These are phyloP conservation scores for Globomyces sp. DNA, from an alignment of 371 early-diverging fungal species.

Conservation along the genomic window DNA sequence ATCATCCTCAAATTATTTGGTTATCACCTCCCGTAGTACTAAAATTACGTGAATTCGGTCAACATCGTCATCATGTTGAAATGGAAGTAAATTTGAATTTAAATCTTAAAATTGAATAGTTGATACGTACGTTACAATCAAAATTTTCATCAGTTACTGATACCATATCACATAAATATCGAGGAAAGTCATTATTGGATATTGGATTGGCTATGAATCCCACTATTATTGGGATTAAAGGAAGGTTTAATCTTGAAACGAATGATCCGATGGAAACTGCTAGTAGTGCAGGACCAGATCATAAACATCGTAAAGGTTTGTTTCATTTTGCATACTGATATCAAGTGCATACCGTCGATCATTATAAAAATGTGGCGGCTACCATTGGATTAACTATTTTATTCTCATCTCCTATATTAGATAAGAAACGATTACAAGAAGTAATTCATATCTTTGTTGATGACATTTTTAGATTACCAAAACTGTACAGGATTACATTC, in stretches of 20 bases:
- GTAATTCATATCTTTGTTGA: slow-evolving; percentile 22
- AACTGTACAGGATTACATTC: slow-evolving; percentile 50
- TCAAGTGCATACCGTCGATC: background rate
- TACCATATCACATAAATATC: slow-evolving; percentile 34
- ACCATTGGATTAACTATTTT: slow-evolving; percentile 36
- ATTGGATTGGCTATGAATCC: slow-evolving; percentile 41
- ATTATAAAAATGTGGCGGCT: slow-evolving; percentile 39
- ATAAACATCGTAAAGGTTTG: slow-evolving; percentile 6
- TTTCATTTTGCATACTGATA: slow-evolving; percentile 15
- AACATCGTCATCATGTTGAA: slow-evolving; percentile 36
- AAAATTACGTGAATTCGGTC: slow-evolving; percentile 39
- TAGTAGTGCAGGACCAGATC: slow-evolving; percentile 1
- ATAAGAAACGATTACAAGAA: slow-evolving; percentile 51
- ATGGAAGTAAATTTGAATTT: slow-evolving; percentile 29
- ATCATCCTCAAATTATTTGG: slow-evolving; percentile 32
- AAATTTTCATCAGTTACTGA: slow-evolving; percentile 42
- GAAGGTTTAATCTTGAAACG: slow-evolving; percentile 18
- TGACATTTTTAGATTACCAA: slow-evolving; percentile 39
- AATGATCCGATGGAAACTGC: background rate
- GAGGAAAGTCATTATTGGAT: slow-evolving; percentile 40
- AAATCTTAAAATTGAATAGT: too few relatives aligned
- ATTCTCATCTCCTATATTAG: slow-evolving; percentile 47
- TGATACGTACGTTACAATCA: slow-evolving; percentile 41
- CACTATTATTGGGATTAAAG: slow-evolving; percentile 42
- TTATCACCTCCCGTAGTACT: slow-evolving; percentile 41